Percentiles rank a stretch among this genome's conserved stretches.
Evolutionary conservation across 441 rosid species (phyloP).

Genomic region (Euphorbia corollata): DNA sequence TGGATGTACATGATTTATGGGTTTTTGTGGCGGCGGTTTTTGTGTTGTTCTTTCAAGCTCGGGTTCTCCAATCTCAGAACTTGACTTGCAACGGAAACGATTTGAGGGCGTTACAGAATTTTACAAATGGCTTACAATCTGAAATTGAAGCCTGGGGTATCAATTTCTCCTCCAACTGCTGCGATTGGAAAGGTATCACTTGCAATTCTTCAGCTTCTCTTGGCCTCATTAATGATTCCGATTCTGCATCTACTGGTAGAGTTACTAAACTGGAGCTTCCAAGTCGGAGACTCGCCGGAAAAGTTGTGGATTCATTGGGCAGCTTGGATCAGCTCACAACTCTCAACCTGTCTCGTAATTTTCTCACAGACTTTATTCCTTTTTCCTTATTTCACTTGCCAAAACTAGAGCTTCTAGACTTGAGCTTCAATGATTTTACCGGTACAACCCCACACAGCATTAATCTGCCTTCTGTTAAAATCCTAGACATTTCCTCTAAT

Average conservation of each 20-base stretch:
- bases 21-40: slow-evolving; percentile 22
- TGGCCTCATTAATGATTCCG: slow-evolving; percentile 16
- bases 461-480: slow-evolving; percentile 37
- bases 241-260: slow-evolving; percentile 24
- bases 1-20: slow-evolving; percentile 37
- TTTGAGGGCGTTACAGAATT: slow-evolving; percentile 39
- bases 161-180: slow-evolving; percentile 38
- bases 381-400: slow-evolving; percentile 35
- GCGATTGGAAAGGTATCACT: slow-evolving; percentile 57
- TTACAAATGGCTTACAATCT: slow-evolving; percentile 33
- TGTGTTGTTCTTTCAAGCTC: slow-evolving; percentile 28
- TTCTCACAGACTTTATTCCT: slow-evolving; percentile 40
- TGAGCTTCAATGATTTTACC: slow-evolving; percentile 45
- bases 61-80: slow-evolving; percentile 31
- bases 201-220: slow-evolving; percentile 41
- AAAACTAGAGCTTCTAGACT: slow-evolving; percentile 39
- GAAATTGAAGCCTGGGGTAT: slow-evolving; percentile 36
- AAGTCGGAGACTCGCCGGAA: slow-evolving; percentile 27
- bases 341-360: slow-evolving; percentile 43
- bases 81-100: slow-evolving; percentile 44
- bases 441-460: slow-evolving; percentile 38
- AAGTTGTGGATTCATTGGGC: slow-evolving; percentile 23
- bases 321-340: slow-evolving; percentile 27
- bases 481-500: slow-evolving; percentile 45
- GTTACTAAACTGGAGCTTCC: slow-evolving; percentile 45